Base-by-base conservation (phyloP, 2,329 filamentous ascomycete genomes). In the Rutstroemia sp. region DNA sequence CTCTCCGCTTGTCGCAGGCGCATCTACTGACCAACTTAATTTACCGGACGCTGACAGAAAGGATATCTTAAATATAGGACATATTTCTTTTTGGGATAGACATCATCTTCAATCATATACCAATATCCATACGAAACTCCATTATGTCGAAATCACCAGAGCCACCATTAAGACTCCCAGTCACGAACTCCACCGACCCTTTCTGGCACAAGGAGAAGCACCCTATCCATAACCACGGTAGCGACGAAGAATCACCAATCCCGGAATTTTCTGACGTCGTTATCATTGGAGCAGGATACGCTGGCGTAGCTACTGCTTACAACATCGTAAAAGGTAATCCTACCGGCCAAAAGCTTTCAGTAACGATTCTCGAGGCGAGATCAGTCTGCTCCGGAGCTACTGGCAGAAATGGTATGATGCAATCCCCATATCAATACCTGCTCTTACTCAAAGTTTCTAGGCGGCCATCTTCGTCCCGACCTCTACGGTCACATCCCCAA, bases 331-430 rank as follows among this genome's bases (percentile, higher is more conserved):
- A 66, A 17, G 47, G 39, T 21, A 14, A 79, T 79, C 75, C 70
- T 21, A 10, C 8, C 2, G 19, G 8, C 5, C 8, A 23, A 5
- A 25, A 39, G 19, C 19, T 50, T 16, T 75, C 71, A 16, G 78
- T 90, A 14, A 74, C 90, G 2, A 77, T 91, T 72, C 75, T 92
- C 4, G 88, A 92, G 71, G 88, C 88, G n/a, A 77, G 88, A 62
- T 87, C 90, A 72, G 85, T 84, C 2, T 90, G 87, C 66, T 90
- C 81, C 78, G 88, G 88, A 12, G 88, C 88, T 25, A 92, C 88
- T 1, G 87, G 88, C 17, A 73, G 87, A 66, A 85, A 88, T 67
- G 76, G 82, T 49, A 49, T 2, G 6, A 2, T 42, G 2, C 1
- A 17, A 4, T 19, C 19, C n/a, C 39, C n/a, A 10, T 42, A n/a